These are phyloP conservation scores for Escovopsis sp. DNA, from an alignment of 2,329 filamentous ascomycete species.

Conservation along the genomic window DNA sequence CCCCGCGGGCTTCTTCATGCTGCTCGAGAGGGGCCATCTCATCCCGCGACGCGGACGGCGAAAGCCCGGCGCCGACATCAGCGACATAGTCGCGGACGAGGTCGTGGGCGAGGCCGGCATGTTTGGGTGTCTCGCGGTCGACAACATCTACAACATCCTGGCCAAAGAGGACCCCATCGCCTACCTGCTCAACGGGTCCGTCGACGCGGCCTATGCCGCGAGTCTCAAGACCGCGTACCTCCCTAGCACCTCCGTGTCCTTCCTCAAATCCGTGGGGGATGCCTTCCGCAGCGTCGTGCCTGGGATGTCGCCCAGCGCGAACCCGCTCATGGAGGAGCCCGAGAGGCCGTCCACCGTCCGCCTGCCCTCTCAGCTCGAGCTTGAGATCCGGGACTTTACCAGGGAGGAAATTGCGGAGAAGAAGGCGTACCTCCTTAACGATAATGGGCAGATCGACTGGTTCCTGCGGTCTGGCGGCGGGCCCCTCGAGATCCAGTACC, in stretches of 20 bases:
- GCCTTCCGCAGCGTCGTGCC: constrained; percentile 49
- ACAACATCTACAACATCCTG: constrained; percentile 94
- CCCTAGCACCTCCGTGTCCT: constrained; percentile 53
- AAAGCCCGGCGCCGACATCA: constrained; percentile 59
- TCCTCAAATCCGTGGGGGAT: constrained; percentile 49
- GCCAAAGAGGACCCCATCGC: constrained; percentile 61
- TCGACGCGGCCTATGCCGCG: constrained; percentile 66
- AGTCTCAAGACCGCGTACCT: constrained; percentile 66
- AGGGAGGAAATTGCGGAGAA: constrained; percentile 85
- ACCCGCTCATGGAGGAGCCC: constrained; percentile 15
- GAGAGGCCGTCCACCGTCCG: constrained; percentile 28
- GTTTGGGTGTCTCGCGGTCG: constrained; percentile 83
- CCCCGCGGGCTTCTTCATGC: constrained; percentile 80
- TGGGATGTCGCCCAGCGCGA: constrained; percentile 23
- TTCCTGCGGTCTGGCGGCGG: constrained; percentile 73
- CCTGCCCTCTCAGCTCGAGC: constrained; percentile 57
- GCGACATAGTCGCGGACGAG: constrained; percentile 37
- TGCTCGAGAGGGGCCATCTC: constrained; percentile 61
- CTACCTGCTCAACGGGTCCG: constrained; percentile 79
- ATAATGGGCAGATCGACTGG: constrained; percentile 93
- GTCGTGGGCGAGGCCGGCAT: constrained; percentile 66
- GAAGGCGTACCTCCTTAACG: constrained; percentile 75
- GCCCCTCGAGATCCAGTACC: constrained; percentile 82
- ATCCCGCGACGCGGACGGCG: constrained; percentile 60
- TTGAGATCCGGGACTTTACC: constrained; percentile 91